Conservation (phyloP, 2,329 filamentous ascomycete genomes). For the Colletotrichum kahawae region DNA sequence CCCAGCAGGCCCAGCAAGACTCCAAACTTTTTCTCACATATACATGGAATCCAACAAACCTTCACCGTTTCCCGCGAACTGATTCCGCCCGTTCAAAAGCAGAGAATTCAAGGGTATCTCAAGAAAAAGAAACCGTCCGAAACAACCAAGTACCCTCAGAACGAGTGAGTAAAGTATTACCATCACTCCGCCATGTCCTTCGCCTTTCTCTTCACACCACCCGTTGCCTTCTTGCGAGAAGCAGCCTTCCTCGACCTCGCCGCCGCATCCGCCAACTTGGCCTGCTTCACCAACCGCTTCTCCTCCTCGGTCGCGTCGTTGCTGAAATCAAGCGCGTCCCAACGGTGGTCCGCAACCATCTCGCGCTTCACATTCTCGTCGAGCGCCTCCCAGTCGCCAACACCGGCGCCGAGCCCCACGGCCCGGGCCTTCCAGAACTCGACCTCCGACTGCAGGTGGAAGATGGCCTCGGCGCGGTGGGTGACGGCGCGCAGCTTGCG, state of each 20-base stretch:
- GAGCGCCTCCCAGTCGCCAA: conserved; percentile 26
- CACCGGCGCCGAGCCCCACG: conserved; percentile 27
- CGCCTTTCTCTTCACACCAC: background rate
- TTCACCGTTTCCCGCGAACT: too few species aligned
- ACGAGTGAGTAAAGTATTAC: background rate
- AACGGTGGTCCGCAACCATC: conserved; percentile 25
- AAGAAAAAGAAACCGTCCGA: background rate
- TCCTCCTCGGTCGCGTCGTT: background rate
- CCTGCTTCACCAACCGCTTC: background rate
- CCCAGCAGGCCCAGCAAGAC: background rate
- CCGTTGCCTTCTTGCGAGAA: background rate
- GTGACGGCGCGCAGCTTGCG: background rate
- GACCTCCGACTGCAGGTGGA: conserved; percentile 25
- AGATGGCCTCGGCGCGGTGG: conserved; percentile 32
- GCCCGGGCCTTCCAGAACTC: conserved; percentile 26
- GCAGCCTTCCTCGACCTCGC: background rate
- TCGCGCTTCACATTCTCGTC: conserved; percentile 16
- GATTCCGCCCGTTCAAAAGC: background rate
- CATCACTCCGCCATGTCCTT: background rate
- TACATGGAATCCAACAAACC: background rate
- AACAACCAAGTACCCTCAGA: background rate
- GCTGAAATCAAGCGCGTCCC: conserved; percentile 21
- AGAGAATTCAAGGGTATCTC: background rate
- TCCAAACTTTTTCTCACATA: background rate
- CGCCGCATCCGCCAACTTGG: background rate